Evolutionary conservation across 805 yeast genomes (phyloP).

Genomic region (Lipomyces mesembrius): DNA sequence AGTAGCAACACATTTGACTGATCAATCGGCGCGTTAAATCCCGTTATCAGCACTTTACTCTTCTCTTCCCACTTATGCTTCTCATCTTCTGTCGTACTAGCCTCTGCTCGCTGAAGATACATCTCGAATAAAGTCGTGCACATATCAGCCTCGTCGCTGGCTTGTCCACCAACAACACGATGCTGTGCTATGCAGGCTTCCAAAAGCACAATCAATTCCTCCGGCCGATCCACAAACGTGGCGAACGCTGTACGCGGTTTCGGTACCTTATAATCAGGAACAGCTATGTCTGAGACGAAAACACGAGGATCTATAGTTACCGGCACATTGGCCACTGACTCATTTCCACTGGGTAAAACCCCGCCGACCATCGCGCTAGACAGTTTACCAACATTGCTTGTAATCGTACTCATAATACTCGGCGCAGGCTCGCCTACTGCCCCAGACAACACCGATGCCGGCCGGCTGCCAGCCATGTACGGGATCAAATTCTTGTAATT

Average conservation of each 20-base stretch:
- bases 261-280: constrained; percentile 81
- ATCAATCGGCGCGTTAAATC: constrained; percentile 58
- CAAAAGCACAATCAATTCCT: constrained; percentile 85
- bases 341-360: constrained; percentile 11
- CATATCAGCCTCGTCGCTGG: constrained; percentile 71
- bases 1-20: constrained; percentile 59
- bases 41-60: constrained; percentile 59
- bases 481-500: constrained; percentile 30
- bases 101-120: constrained; percentile 65
- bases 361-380: constrained; percentile 25
- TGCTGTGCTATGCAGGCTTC: constrained; percentile 63
- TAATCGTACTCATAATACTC: constrained; percentile 28
- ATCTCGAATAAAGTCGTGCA: constrained; percentile 80
- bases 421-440: constrained; percentile 20
- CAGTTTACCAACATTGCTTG: constrained; percentile 25
- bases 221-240: constrained; percentile 81
- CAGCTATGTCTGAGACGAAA: not conserved
- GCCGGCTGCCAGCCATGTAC: constrained; percentile 32
- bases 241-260: constrained; percentile 84
- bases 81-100: constrained; percentile 47
- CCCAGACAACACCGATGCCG: constrained; percentile 29
- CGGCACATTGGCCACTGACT: not conserved
- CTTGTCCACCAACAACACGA: constrained; percentile 62
- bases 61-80: constrained; percentile 64
- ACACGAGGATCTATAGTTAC: constrained; percentile 9